Conservation (phyloP, 148 eudicot genomes). For the Pharnaceum exiguum region DNA sequence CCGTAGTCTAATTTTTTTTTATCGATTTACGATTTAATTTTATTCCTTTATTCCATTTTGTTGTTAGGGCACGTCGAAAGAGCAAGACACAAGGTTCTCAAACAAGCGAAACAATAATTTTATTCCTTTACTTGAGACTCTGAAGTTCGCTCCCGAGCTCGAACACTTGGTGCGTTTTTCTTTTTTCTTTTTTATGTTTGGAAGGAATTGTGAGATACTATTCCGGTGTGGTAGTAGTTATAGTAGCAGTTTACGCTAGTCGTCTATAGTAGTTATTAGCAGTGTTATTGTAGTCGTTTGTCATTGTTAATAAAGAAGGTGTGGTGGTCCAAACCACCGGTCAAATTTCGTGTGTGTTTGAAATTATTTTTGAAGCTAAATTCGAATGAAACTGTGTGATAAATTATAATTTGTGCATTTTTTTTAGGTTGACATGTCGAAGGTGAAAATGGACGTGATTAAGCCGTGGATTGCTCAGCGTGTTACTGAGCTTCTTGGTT, state of each 20-base stretch:
- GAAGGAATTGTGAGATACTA: too few relatives aligned
- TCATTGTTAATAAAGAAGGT: too few relatives aligned
- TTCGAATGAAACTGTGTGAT: background rate
- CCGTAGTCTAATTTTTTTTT: too few relatives aligned
- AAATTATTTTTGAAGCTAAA: too few relatives aligned
- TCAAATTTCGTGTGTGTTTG: too few relatives aligned
- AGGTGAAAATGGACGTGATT: conserved; percentile 95
- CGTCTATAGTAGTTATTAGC: too few relatives aligned
- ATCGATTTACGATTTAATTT: background rate
- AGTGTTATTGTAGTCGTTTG: too few relatives aligned
- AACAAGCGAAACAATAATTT: conserved; percentile 96
- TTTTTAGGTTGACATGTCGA: conserved; percentile 68
- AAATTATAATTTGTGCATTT: background rate
- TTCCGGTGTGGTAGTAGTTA: too few relatives aligned
- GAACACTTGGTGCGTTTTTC: conserved; percentile 66
- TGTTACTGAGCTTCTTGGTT: conserved; percentile 88
- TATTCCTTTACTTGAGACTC: conserved; percentile 82
- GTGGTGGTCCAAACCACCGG: too few relatives aligned
- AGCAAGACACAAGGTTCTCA: conserved; percentile 95
- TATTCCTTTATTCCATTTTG: background rate
- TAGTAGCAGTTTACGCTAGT: too few relatives aligned
- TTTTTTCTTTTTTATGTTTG: background rate
- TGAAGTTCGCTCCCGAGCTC: conserved; percentile 85
- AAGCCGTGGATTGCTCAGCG: conserved; percentile 90
- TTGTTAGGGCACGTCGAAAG: conserved; percentile 85